Evolutionary conservation across 169 alveolate species (phyloP).

Genomic region (Babesia divergens): DNA sequence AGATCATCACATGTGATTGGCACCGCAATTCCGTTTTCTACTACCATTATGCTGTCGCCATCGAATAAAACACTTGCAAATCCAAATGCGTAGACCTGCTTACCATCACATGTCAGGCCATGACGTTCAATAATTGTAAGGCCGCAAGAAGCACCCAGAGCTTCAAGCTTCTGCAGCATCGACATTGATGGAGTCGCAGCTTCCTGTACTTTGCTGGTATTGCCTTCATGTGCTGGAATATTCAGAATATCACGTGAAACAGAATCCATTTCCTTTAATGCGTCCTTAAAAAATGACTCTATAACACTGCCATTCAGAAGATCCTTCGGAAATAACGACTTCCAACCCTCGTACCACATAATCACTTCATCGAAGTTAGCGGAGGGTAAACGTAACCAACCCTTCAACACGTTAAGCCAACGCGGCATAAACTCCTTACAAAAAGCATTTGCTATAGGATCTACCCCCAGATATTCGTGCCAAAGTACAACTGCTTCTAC

Average conservation of each 20-base stretch:
- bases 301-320: not conserved
- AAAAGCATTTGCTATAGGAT: not conserved
- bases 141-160: conserved; percentile 13
- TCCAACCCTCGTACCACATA: conserved; percentile 50
- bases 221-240: not conserved
- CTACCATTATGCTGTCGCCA: conserved; percentile 17
- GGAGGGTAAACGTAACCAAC: conserved; percentile 19
- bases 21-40: not conserved
- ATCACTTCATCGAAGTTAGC: conserved; percentile 35
- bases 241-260: conserved; percentile 22
- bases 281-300: conserved; percentile 29
- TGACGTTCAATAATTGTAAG: not conserved
- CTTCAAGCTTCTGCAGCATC: not conserved
- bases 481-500: conserved; percentile 19
- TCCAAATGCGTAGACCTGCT: conserved; percentile 43
- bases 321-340: conserved; percentile 11
- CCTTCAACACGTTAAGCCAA: conserved; percentile 24
- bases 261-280: conserved; percentile 29
- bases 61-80: not conserved
- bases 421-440: conserved; percentile 24
- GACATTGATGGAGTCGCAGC: not conserved
- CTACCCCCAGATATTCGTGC: conserved; percentile 18
- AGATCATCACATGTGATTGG: conserved; percentile 21
- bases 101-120: conserved; percentile 22
- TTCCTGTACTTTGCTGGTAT: not conserved